Evolutionary conservation across 164 flowering plant species (phyloP).

Genomic region (Annona squamosa): DNA sequence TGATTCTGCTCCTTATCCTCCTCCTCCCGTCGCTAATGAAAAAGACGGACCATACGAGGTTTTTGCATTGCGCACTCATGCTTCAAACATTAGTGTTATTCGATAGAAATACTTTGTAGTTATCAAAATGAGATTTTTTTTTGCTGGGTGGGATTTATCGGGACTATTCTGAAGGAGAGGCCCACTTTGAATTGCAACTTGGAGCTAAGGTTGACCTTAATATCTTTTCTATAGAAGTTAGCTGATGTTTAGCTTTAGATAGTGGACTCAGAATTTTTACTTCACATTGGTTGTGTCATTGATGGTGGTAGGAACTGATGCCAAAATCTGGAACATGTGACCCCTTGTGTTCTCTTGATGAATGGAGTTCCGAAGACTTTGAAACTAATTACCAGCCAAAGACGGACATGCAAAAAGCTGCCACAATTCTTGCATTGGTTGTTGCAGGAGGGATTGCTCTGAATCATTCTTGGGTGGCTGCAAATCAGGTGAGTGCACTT

Average conservation of each 20-base stretch:
- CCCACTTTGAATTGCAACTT: background rate
- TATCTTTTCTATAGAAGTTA: background rate
- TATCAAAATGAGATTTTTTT: background rate
- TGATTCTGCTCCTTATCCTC: constrained; percentile 11
- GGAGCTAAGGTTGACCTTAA: background rate
- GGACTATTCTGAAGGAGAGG: background rate
- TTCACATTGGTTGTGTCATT: background rate
- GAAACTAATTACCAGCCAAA: constrained; percentile 83
- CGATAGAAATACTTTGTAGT: background rate
- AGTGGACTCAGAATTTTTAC: background rate
- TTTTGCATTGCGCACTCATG: background rate
- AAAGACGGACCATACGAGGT: constrained; percentile 6
- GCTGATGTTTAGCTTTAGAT: background rate
- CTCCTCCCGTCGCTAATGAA: constrained; percentile 12
- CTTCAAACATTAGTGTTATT: no score
- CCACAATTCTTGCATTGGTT: constrained; percentile 72
- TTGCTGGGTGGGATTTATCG: background rate
- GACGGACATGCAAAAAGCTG: constrained; percentile 81
- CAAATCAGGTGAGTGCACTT: constrained; percentile 60
- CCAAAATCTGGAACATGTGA: constrained; percentile 65
- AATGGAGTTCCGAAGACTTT: constrained; percentile 68
- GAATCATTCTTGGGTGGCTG: constrained; percentile 97
- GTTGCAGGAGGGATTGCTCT: constrained; percentile 70
- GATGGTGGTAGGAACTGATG: constrained; percentile 34
- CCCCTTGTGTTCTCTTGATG: constrained; percentile 98